Percentiles rank a stretch among this genome's conserved stretches.
Evolutionary conservation across 2,329 filamentous ascomycete species (phyloP).

Genomic region (Huntiella moniliformis): DNA sequence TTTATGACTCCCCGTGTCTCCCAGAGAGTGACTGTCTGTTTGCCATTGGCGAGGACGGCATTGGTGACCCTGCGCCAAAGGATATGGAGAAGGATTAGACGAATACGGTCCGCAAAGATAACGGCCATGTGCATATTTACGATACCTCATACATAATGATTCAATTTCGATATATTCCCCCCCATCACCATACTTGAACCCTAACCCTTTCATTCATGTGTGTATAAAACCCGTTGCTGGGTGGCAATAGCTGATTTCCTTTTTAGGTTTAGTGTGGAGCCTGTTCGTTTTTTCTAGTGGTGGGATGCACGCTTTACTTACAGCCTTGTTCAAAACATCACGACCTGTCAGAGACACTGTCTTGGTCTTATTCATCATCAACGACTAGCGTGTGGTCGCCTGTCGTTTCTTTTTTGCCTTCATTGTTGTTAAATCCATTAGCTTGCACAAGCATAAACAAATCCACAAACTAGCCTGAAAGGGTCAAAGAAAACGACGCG

Average conservation of each 20-base stretch:
- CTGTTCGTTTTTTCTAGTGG: constrained; percentile 7
- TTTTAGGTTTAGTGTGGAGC: constrained; percentile 13
- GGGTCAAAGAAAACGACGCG: too few species aligned
- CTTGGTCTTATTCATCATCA: neutral
- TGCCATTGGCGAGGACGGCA: constrained; percentile 92
- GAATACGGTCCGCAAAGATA: neutral
- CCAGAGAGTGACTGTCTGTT: constrained; percentile 94
- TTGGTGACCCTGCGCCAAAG: constrained; percentile 88
- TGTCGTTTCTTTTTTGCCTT: too few species aligned
- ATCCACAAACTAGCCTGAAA: neutral
- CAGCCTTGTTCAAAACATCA: constrained; percentile 11
- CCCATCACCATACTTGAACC: too few species aligned
- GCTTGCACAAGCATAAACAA: neutral
- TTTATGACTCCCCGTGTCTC: constrained; percentile 93
- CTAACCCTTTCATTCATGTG: too few species aligned
- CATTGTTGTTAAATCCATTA: too few species aligned
- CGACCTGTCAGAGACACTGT: neutral
- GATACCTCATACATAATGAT: too few species aligned
- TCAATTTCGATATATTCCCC: too few species aligned
- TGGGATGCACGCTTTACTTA: too few species aligned
- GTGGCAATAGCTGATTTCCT: constrained; percentile 13
- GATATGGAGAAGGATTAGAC: constrained; percentile 66
- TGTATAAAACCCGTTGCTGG: neutral
- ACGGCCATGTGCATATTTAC: neutral
- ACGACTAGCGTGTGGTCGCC: too few species aligned